A percentile compares a stretch with the other conserved stretches of the same genome.
These are phyloP conservation scores for Isochrysis galbana DNA, from an alignment of 78 protist genomes.

Conservation along the genomic window DNA sequence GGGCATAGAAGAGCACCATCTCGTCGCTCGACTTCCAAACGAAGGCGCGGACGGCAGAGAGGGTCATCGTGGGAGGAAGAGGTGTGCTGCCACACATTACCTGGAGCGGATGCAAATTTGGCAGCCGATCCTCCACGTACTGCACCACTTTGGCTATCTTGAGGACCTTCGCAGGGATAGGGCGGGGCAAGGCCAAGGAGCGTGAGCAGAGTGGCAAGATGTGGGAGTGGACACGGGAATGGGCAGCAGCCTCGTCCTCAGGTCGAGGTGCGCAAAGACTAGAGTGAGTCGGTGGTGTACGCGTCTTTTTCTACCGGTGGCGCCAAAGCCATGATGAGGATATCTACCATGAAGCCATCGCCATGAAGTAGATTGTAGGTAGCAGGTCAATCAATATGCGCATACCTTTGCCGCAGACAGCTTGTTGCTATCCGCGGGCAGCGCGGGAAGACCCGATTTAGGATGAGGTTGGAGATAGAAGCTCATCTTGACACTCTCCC, in stretches of 20 bases:
- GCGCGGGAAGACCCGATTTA: not conserved
- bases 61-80: not conserved
- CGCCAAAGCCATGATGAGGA: no score
- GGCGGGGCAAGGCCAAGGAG: no score
- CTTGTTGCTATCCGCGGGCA: not conserved
- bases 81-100: not conserved
- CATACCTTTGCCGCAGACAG: no score
- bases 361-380: no score
- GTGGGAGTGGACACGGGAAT: no score
- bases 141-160: not conserved
- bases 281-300: no score
- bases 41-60: not conserved
- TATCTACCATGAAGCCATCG: no score
- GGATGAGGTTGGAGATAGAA: not conserved
- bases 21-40: not conserved
- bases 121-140: not conserved
- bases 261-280: no score
- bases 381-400: no score
- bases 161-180: not conserved
- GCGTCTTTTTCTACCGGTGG: no score
- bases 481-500: not conserved
- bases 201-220: no score
- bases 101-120: not conserved
- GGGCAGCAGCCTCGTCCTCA: no score
- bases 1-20: not conserved